Evolutionary conservation across 75 land plant genomes (phyloP), one percentile per base, ranked within the genome.

Genomic region (Pinus tabuliformis): DNA sequence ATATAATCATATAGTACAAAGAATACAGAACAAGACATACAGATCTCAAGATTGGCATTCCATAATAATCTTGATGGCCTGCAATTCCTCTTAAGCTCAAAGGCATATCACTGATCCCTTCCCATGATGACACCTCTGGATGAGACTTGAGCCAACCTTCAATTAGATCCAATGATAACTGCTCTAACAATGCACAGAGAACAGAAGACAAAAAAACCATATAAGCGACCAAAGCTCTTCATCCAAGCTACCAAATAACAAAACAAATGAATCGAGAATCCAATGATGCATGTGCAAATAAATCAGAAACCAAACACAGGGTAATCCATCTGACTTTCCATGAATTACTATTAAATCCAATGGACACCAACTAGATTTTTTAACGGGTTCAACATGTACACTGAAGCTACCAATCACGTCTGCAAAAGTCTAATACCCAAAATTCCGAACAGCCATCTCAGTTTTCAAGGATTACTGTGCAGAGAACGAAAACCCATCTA

Each of bases 91-190:
- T 75, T 22, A 90, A 75, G 39, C 22, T 74, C 71, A 92, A 74
- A 26, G 58, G 58, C 63, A 12, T 57, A 20, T 59, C 22, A n/a
- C 8, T 13, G 2, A 36, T 22, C 30, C 39, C 61, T 59, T 79
- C 86, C 24, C 76, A 71, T 61, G 77, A 60, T 14, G 75, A 75
- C 37, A 49, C 80, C 0, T 79, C 73, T 61, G 73, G 73, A 77
- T 88, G 85, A 56, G 81, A 75, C 30, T 22, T 73, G 13, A 92
- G 26, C 95, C 95, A 92, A 26, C 84, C 83, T 81, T 82, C 78
- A 65, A 92, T 76, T 63, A 92, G 75, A 86, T 92, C 95, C 56
- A 88, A 64, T 16, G 89, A 90, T 75, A 92, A 59, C 95, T 92
- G 74, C 79, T 72, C 62, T 49, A 77, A 13, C 18, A 61, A 59